Evolutionary conservation across 768 basidiomycete species (phyloP), one percentile per base, ranked within the genome.

Genomic region (Gloeostereum incarnatum): DNA sequence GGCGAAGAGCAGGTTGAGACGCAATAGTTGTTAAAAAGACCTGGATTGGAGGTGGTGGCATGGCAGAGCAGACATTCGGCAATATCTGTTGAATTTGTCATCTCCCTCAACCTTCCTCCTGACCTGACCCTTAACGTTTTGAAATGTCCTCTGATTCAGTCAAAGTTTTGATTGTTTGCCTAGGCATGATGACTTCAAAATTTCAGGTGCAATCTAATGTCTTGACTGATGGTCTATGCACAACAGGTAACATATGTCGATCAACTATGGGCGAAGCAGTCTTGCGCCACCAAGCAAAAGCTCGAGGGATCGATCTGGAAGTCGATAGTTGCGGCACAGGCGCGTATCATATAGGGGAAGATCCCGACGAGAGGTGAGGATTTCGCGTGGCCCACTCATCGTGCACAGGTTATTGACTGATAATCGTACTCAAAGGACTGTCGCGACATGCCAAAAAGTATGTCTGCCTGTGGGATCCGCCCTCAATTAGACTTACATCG

Each of bases 181-280:
- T 88, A 41, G 73, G 73, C 59, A 60, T 37, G 48, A 31, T 32
- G 30, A 22, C 23, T 3, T 21, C 21, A 33, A 11, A 16, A 27
- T 5, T 19, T 10, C n/a, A 4, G 6, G n/a, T n/a, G n/a, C n/a
- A n/a, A n/a, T n/a, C n/a, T n/a, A n/a, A n/a, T n/a, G n/a, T 9
- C 35, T 6, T 38, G 14, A 29, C 38, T 46, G 21, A 41, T 27
- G 22, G n/a, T 24, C 38, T 45, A n/a, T 6, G 4, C 17, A 13
- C 8, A 27, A 5, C 31, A 69, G 85, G 85, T 9, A 89, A 89
- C 53, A 88, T 89, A 42, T 89, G 89, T 53, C 80, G 91, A 23
- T 90, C 87, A 17, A 90, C 91, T 0, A 88, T 94, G 78, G 91
- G 89, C 21, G 88, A 92, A 61, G 91, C 89, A 2, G 85, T 93